A percentile compares a stretch with the other conserved stretches of the same genome.
These are phyloP conservation scores for Dictyostelium discoideum DNA, from an alignment of 78 protist genomes.

Conservation along the genomic window DNA sequence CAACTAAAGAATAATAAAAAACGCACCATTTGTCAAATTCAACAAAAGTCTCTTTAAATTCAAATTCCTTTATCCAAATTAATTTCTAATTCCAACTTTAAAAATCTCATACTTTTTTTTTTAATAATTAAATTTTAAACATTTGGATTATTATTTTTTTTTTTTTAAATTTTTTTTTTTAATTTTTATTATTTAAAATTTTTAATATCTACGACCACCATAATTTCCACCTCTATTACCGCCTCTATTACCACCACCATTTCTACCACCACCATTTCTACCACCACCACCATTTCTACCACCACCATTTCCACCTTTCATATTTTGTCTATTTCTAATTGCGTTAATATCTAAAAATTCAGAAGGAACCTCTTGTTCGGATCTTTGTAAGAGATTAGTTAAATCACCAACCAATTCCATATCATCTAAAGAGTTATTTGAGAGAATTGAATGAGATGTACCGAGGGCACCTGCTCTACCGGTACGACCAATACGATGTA, in stretches of 20 bases:
- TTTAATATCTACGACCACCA: neutral
- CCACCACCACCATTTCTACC: neutral
- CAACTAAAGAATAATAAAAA: too few relatives aligned
- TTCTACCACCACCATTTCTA: neutral
- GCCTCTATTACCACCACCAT: neutral
- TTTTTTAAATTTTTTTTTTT: too few relatives aligned
- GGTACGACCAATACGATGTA: conserved; percentile 94
- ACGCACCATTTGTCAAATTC: too few relatives aligned
- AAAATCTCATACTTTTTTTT: too few relatives aligned
- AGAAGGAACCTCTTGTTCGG: conserved; percentile 30
- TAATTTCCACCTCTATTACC: neutral
- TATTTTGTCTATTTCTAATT: neutral
- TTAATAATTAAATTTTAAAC: too few relatives aligned
- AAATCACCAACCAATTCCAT: conserved; percentile 90
- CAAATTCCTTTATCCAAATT: too few relatives aligned
- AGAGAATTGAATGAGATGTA: conserved; percentile 92
- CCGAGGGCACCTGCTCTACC: conserved; percentile 93
- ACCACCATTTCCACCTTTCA: conserved; percentile 2
- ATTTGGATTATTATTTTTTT: too few relatives aligned
- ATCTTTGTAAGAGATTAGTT: neutral
- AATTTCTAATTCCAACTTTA: too few relatives aligned
- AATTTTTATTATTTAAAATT: too few relatives aligned
- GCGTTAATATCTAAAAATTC: neutral
- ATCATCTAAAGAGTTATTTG: conserved; percentile 93
- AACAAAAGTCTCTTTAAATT: too few relatives aligned